Evolutionary conservation across 768 basidiomycete genomes (phyloP), one percentile per base, ranked within the genome.

Genomic region (Lactarius evosmus): DNA sequence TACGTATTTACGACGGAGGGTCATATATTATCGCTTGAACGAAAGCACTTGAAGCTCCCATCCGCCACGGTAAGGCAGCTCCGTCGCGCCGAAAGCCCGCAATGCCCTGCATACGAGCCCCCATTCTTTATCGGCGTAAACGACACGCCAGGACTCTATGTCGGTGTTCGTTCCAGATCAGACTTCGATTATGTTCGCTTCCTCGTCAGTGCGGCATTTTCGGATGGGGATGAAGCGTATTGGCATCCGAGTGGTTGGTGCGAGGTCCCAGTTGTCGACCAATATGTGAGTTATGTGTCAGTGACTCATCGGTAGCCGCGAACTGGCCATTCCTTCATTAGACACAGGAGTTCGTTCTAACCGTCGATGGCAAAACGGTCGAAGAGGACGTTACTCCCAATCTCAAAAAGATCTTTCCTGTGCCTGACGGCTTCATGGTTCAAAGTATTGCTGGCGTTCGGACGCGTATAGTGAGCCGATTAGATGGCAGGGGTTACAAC

Each of bases 1-100:
- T 90, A 87, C 66, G 91, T 98, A 11, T 90, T 97, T 72, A 93
- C 95, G 7, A 99, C 97, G 1, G 97, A 98, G 74, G 97, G 96
- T 0, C 97, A 99, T 72, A 81, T 93, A 29, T 78, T 99, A 50
- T 80, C 80, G 12, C 81, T 97, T 22, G 85, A 84, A 1, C 73
- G 69, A 41, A 70, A 82, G 52, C 78, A 83, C 56, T 77, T 89
- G 32, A 82, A 78, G 66, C 81, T 83, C 8, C 75, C 83, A 40
- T 85, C 89, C n/a, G 66, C 82, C 34, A 75, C 82, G 4, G 83
- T 86, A 19, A 82, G 82, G 70, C 82, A 82, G 67, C 75, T 85
- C 66, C 85, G 91, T 22, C 80, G 82, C 27, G 78, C 84, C 30
- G 85, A 89, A 69, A 82, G 75, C 61, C 83, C 87, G 30, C 86